Evolutionary conservation across 306 rosid genomes (phyloP).

Genomic region (Vigna angularis): DNA sequence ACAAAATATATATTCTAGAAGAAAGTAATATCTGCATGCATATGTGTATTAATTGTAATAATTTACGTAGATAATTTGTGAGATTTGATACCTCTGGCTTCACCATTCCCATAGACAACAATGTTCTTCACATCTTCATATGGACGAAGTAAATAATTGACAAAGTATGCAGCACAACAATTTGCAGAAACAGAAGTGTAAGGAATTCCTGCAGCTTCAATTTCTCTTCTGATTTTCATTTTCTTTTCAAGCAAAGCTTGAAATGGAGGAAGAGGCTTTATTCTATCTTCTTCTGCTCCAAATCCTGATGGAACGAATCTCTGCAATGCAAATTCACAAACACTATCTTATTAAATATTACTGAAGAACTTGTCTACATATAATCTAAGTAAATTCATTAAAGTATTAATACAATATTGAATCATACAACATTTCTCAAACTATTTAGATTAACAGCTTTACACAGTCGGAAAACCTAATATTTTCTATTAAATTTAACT

Average conservation of each 20-base stretch:
- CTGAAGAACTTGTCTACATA: too few relatives aligned
- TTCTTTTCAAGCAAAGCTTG: constrained; percentile 46
- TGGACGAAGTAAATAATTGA: constrained; percentile 52
- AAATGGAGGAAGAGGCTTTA: constrained; percentile 50
- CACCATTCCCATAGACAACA: constrained; percentile 52
- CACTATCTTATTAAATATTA: too few relatives aligned
- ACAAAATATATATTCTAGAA: too few relatives aligned
- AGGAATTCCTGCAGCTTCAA: constrained; percentile 51
- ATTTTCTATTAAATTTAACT: too few relatives aligned
- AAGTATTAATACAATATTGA: too few relatives aligned
- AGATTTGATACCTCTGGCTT: constrained; percentile 46
- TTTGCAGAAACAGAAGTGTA: constrained; percentile 53
- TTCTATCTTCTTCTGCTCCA: constrained; percentile 50
- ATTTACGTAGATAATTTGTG: too few relatives aligned
- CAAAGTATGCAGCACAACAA: constrained; percentile 55
- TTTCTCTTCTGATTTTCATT: constrained; percentile 46
- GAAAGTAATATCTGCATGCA: too few relatives aligned
- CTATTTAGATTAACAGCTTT: too few relatives aligned
- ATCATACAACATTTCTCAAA: too few relatives aligned
- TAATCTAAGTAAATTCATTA: too few relatives aligned
- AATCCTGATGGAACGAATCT: constrained; percentile 59
- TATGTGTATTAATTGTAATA: too few relatives aligned
- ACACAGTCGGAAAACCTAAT: too few relatives aligned
- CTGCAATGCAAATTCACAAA: neutral
- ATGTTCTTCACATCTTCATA: neutral